Conservation (phyloP, 306 rosid species). For the Rubus idaeus region DNA sequence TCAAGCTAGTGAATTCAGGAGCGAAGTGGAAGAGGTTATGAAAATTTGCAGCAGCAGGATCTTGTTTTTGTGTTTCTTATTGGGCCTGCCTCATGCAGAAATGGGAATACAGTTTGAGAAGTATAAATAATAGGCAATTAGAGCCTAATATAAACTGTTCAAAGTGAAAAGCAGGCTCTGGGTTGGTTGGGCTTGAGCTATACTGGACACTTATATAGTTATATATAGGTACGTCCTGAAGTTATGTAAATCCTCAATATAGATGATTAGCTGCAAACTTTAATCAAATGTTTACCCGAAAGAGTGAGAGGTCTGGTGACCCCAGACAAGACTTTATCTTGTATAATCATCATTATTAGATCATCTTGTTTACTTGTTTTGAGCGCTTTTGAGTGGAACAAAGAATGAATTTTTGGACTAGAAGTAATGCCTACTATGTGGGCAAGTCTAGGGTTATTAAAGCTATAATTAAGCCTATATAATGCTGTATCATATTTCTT, state of each 20-base stretch:
- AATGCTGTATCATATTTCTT: not conserved
- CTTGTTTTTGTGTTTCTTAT: not conserved
- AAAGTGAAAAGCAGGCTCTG: not conserved
- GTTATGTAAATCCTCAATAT: not conserved
- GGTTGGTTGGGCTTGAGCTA: not conserved
- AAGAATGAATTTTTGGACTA: not conserved
- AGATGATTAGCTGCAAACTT: constrained; percentile 12
- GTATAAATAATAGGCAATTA: not conserved
- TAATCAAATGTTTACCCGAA: constrained; percentile 23
- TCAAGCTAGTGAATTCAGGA: constrained; percentile 87
- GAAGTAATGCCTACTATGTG: not conserved
- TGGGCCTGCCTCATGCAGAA: not conserved
- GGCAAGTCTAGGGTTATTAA: constrained; percentile 9
- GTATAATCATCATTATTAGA: not conserved
- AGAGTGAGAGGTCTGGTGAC: constrained; percentile 10
- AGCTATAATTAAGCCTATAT: not conserved
- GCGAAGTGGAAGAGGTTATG: constrained; percentile 69
- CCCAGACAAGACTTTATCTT: constrained; percentile 1
- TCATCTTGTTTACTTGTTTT: constrained; percentile 17
- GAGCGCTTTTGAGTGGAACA: not conserved
- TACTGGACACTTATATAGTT: not conserved
- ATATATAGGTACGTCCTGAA: not conserved
- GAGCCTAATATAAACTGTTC: not conserved
- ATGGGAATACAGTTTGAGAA: not conserved
- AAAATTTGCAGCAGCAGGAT: constrained; percentile 19